phyloP scores from a whole-genome alignment of 495 filamentous ascomycete genomes.

The Tuber aestivum region DNA sequence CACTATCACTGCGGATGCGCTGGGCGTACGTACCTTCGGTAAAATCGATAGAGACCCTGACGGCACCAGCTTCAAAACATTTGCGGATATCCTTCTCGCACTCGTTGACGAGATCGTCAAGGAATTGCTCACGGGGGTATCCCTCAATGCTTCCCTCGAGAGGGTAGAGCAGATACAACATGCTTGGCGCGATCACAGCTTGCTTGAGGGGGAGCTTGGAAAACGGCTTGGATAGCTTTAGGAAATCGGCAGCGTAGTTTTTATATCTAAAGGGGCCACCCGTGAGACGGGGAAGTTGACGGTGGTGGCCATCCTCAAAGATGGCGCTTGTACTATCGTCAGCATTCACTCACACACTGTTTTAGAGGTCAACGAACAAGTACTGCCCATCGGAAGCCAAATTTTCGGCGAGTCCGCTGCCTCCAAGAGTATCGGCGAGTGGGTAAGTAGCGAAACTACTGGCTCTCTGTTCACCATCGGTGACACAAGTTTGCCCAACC shows the following conservation, averaged over 20 bases:
- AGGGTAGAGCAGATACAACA: constrained; percentile 48
- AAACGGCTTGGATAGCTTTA: constrained; percentile 41
- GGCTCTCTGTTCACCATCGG: constrained; percentile 47
- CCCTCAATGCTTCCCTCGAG: constrained; percentile 44
- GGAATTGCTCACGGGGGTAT: constrained; percentile 45
- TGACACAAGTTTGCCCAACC: constrained; percentile 44
- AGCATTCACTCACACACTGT: background rate
- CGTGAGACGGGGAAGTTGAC: constrained; percentile 45
- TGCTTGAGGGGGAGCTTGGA: constrained; percentile 45
- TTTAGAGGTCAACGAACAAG: constrained; percentile 36
- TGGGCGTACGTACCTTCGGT: constrained; percentile 42
- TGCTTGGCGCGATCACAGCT: constrained; percentile 48
- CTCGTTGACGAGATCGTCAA: constrained; percentile 47
- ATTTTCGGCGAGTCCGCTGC: constrained; percentile 44
- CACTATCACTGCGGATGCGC: background rate
- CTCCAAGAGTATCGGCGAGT: constrained; percentile 44
- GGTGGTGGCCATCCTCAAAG: constrained; percentile 47
- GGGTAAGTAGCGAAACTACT: constrained; percentile 48
- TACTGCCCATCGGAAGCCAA: constrained; percentile 46
- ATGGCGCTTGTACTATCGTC: constrained; percentile 39
- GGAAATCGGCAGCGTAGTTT: constrained; percentile 47
- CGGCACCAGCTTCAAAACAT: constrained; percentile 46
- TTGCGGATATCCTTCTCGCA: constrained; percentile 48
- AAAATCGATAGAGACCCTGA: constrained; percentile 47
- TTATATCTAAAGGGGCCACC: constrained; percentile 46